These are phyloP conservation scores for Luzula sylvatica DNA, from an alignment of 176 grass and related monocot genomes.

Conservation along the genomic window DNA sequence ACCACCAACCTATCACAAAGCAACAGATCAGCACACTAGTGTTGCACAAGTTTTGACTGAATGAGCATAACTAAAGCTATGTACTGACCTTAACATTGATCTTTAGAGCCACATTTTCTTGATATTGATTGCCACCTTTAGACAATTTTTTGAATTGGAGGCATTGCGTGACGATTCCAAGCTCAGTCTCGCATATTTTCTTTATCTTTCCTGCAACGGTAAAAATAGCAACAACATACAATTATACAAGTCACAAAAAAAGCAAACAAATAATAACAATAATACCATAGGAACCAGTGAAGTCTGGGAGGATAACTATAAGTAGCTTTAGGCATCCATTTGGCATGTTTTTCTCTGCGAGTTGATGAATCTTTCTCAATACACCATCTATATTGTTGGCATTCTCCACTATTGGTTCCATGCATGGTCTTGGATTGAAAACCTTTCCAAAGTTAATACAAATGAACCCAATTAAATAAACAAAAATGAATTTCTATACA, in stretches of 20 bases:
- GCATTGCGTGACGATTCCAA: conserved; percentile 76
- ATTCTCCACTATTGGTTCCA: conserved; percentile 14
- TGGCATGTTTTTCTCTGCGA: not conserved
- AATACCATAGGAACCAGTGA: conserved; percentile 53
- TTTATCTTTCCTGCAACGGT: conserved; percentile 53
- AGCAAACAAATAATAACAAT: not conserved
- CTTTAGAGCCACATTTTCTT: conserved; percentile 73
- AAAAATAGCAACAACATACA: not conserved
- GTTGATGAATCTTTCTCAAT: conserved; percentile 39
- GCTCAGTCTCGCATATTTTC: conserved; percentile 59
- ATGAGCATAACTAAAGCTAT: no score
- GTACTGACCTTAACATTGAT: conserved; percentile 80
- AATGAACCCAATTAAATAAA: no score
- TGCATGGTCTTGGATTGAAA: conserved; percentile 35
- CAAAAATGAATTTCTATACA: not conserved
- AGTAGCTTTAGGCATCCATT: conserved; percentile 37
- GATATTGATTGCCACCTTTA: conserved; percentile 54
- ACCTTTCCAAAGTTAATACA: conserved; percentile 27
- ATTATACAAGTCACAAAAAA: not conserved
- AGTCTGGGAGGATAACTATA: conserved; percentile 55
- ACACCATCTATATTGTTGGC: conserved; percentile 33
- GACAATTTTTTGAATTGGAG: conserved; percentile 40
- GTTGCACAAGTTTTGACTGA: no score
- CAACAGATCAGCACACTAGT: conserved; percentile 44
- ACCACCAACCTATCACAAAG: conserved; percentile 46